Conservation (phyloP, 495 filamentous ascomycete species). For the Tuber microsphaerosporum region DNA sequence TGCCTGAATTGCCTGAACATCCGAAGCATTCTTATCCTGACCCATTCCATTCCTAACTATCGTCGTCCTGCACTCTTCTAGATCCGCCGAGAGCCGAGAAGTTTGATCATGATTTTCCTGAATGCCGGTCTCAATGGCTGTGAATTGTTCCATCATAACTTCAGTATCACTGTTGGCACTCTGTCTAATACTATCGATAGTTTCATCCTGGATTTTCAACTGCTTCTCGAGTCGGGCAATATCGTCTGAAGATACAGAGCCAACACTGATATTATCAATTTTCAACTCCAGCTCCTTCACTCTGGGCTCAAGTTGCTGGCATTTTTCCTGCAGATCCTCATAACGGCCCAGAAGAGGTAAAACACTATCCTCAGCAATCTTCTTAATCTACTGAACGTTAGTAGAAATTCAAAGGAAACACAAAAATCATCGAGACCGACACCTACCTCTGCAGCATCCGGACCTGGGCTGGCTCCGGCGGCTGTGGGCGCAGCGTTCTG, state of each 20-base stretch:
- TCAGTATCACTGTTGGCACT: constrained; percentile 19
- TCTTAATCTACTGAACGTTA: neutral
- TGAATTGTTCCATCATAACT: constrained; percentile 17
- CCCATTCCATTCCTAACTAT: neutral
- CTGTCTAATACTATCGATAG: constrained; percentile 19
- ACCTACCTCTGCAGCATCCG: neutral
- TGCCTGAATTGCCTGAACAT: neutral
- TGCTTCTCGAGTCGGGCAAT: constrained; percentile 19
- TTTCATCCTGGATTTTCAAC: constrained; percentile 24
- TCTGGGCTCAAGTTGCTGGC: neutral
- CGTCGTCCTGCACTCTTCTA: neutral
- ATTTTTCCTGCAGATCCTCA: neutral
- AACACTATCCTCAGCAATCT: neutral
- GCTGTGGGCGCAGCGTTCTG: neutral
- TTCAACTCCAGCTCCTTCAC: neutral
- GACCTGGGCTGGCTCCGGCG: neutral
- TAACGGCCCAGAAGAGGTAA: neutral
- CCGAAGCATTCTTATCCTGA: neutral
- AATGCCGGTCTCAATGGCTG: constrained; percentile 3
- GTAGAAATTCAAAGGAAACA: neutral
- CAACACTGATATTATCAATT: neutral
- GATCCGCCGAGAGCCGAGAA: neutral
- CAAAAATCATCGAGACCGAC: neutral
- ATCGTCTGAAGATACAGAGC: constrained; percentile 24
- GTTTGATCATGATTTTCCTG: neutral